Base-by-base conservation (phyloP, 495 filamentous ascomycete species). In the Aspergillus steynii region DNA sequence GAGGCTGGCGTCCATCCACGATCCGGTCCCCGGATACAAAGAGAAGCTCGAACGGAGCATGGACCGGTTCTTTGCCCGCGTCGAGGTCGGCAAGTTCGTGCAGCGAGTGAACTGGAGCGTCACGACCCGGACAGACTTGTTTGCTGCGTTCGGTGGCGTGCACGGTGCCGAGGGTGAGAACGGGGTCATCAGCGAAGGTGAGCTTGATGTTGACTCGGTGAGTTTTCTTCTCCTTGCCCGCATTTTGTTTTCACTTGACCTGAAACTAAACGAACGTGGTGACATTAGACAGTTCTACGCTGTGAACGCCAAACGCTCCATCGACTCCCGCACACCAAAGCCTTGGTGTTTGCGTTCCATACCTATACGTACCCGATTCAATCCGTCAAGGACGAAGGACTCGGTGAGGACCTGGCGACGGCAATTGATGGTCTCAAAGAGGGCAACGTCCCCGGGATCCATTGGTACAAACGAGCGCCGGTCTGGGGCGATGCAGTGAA, bases 271-370 rank as follows among this genome's bases (percentile, higher is more conserved):
- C 20, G 20, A 20, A 20, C 20, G 20, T 20, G 20, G 20, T 20
- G 20, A 20, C 12, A 48, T 32, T 55, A 89, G 74, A 82, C 83
- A 0, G 61, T 77, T 55, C 69, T 94, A 26, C 80, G 92, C 1
- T 88, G 86, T 59, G 92, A 96, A 72, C 75, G 90, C 12, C 92
- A 96, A 71, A 89, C 88, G 0, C 70, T 96, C 50, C 90, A 89
- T 74, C 83, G 92, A 5, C 71, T 95, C 29, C 89, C 90, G 0
- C 65, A 73, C 58, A 87, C 85, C 0, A 75, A 78, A 29, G 90
- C 89, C 1, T 64, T 94, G 8, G 76, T 94, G 1, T 94, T 96
- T 71, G 84, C 79, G 32, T 88, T 95, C 71, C 91, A 94, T 74
- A 95, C 90, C 9, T 95, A 93, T 72, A 69, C 87, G 45, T 93